A percentile compares a stretch with the other conserved stretches of the same genome.
phyloP scores from a whole-genome alignment of 140 eudicot species.

The Anethum foeniculum region DNA sequence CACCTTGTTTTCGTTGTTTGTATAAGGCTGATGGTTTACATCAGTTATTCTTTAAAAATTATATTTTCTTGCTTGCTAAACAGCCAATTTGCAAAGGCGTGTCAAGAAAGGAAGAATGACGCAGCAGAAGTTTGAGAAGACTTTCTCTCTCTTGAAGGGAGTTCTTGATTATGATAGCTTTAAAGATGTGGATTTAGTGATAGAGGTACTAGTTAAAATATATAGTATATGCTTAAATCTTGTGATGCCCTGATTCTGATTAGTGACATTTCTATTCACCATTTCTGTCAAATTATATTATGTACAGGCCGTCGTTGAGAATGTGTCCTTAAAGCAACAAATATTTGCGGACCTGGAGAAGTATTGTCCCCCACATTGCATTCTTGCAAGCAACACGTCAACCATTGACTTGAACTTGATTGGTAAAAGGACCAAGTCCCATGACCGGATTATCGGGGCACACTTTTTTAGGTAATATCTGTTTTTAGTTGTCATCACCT shows the following conservation, averaged over 20 bases:
- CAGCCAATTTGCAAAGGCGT: constrained; percentile 84
- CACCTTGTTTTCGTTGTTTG: background rate
- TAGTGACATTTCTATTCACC: background rate
- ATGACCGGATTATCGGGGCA: constrained; percentile 86
- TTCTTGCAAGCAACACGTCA: constrained; percentile 94
- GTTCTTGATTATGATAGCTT: constrained; percentile 73
- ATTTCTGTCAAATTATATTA: background rate
- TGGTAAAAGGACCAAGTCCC: constrained; percentile 81
- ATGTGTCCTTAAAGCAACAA: constrained; percentile 73
- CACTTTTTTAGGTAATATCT: constrained; percentile 81
- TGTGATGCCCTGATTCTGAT: background rate
- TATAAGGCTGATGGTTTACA: background rate
- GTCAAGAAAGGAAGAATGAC: constrained; percentile 87
- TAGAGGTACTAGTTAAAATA: constrained; percentile 48
- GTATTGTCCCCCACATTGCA: constrained; percentile 80
- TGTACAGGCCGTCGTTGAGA: constrained; percentile 77
- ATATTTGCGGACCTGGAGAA: constrained; percentile 81
- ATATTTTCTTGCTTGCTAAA: background rate
- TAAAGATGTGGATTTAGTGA: constrained; percentile 88
- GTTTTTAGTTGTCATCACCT: background rate
- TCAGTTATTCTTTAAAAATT: background rate
- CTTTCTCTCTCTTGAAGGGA: constrained; percentile 65
- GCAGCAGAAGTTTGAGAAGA: constrained; percentile 65
- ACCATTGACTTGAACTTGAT: constrained; percentile 80
- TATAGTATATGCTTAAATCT: background rate